These are phyloP conservation scores for Yamadazyma aaseri DNA, from an alignment of 1,139 yeast species.

Conservation along the genomic window DNA sequence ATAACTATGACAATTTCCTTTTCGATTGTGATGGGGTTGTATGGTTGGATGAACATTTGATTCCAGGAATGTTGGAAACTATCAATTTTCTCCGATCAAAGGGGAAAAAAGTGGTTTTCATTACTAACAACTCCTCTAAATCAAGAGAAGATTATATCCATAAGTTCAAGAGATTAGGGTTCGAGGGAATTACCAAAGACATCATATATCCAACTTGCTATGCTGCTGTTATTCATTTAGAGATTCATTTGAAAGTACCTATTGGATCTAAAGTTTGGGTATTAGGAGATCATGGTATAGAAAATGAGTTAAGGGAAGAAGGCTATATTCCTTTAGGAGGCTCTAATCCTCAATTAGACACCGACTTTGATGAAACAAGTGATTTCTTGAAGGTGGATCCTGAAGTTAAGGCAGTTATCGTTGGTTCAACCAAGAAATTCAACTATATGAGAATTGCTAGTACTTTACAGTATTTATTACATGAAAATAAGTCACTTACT, in stretches of 20 bases:
- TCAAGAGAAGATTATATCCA: constrained; percentile 32
- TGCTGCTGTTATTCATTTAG: constrained; percentile 31
- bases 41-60: constrained; percentile 76
- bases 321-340: constrained; percentile 81
- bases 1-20: constrained; percentile 71
- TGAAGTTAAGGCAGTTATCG: constrained; percentile 41
- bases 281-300: constrained; percentile 80
- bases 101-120: constrained; percentile 34
- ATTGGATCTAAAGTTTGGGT: constrained; percentile 67
- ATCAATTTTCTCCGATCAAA: constrained; percentile 49
- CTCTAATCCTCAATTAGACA: constrained; percentile 43
- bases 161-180: constrained; percentile 34
- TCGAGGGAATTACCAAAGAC: constrained; percentile 27
- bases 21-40: constrained; percentile 95
- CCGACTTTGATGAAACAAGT: constrained; percentile 37
- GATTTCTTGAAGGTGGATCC: constrained; percentile 45
- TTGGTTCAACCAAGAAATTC: constrained; percentile 40
- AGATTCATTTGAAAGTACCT: constrained; percentile 24
- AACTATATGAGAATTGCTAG: constrained; percentile 39
- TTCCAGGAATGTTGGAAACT: constrained; percentile 74
- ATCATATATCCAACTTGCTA: constrained; percentile 40
- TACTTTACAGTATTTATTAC: constrained; percentile 39
- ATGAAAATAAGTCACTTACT: constrained; percentile 31
- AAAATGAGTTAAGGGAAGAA: constrained; percentile 62
- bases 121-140: constrained; percentile 41